Evolutionary conservation across 305 asterid species (phyloP), one percentile per base, ranked within the genome.

Genomic region (Ilex paraguariensis): DNA sequence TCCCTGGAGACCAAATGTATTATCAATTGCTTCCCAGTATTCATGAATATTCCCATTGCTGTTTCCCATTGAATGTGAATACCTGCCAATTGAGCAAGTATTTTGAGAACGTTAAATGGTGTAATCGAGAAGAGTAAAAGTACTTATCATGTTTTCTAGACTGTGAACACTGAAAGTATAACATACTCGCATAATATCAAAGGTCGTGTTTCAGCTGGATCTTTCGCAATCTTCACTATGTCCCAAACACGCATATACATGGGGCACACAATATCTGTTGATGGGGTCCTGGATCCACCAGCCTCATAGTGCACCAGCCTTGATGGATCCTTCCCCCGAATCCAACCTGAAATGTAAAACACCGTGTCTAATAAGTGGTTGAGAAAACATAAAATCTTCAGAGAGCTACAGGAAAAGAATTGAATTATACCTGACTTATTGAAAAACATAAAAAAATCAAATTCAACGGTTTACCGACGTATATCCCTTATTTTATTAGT

Each of bases 11-110:
- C 99, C 99, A 79, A 90, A 86, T 44, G 91, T 93, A 84, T 65
- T 83, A 76, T 93, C 99, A 68, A 93, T 90, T 71, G 97, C 97
- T 86, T 93, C 97, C 99, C 99, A 93, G 75, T 93, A 93, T 75
- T 87, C 84, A 28, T 77, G 79, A 72, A 93, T 84, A 81, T 86
- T 90, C 30, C 96, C 99, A 8, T 71, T 93, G 89, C 99, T 93
- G 85, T 93, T 93, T 62, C 99, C 97, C 99, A 93, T 93, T 39
- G 99, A 72, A 82, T 93, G 99, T 13, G 95, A 81, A 75, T 93
- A 90, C 84, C 99, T 93, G 78, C 50, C 63, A 65, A 59, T 58
- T 70, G 72, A 61, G 13, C 55, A 67, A 65, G 32, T 59, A 48
- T 49, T 59, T 53, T 44, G 28, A 66, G 77, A 54, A 59, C 40